Conservation (phyloP, 495 filamentous ascomycete genomes). For the Xanthoparmelia taractica region DNA sequence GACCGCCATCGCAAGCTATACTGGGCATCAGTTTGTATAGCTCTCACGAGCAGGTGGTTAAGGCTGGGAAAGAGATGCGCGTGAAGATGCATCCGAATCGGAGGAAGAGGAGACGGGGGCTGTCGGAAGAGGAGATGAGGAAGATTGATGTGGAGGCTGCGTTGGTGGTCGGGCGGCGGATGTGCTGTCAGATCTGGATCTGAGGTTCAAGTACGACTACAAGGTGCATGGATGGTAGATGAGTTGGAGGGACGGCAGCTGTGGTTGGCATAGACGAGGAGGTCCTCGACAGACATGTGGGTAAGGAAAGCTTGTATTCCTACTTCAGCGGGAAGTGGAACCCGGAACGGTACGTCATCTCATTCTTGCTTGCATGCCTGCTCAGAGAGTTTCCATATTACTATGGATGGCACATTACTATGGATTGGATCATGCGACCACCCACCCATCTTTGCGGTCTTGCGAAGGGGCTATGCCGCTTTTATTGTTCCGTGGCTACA, state of each 20-base stretch:
- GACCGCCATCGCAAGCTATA: background rate
- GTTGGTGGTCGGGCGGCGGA: background rate
- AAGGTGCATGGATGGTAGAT: background rate
- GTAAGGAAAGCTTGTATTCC: no score
- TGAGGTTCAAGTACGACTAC: background rate
- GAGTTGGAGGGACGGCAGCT: background rate
- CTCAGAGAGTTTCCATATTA: no score
- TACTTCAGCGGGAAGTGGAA: no score
- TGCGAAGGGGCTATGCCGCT: no score
- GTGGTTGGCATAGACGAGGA: no score
- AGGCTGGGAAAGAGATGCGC: constrained; percentile 2
- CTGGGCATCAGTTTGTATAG: background rate
- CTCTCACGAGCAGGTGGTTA: background rate
- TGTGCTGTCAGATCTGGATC: background rate
- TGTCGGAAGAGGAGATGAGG: background rate
- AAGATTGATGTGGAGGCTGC: background rate
- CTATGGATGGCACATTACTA: no score
- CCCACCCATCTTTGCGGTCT: no score
- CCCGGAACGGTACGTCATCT: no score
- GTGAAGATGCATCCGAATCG: constrained; percentile 3
- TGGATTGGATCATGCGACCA: no score
- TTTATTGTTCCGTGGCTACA: no score
- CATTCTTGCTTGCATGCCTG: no score
- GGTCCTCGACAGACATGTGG: no score
- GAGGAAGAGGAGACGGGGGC: background rate